Conservation (phyloP, 148 eudicot species). For the Polygonum aviculare region DNA sequence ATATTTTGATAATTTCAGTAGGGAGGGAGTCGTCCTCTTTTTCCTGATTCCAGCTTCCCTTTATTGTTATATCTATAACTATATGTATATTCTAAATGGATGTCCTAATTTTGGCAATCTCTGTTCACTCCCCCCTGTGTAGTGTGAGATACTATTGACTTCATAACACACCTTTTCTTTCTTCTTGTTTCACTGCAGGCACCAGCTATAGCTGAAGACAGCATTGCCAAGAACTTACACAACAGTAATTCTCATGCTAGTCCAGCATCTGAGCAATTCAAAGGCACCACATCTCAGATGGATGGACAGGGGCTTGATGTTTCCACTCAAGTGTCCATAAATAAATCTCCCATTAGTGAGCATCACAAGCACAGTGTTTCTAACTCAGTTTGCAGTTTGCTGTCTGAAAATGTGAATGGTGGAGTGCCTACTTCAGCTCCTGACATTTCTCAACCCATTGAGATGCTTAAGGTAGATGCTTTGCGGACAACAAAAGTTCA, state of each 20-base stretch:
- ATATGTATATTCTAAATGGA: neutral
- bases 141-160: neutral
- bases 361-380: neutral
- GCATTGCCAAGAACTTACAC: neutral
- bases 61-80: neutral
- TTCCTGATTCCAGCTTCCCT: neutral
- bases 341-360: neutral
- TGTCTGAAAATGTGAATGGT: conserved; percentile 13
- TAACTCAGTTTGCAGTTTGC: conserved; percentile 12
- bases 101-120: neutral
- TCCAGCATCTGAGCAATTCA: conserved; percentile 9
- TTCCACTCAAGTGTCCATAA: conserved; percentile 5
- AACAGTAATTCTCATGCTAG: conserved; percentile 7
- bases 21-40: neutral
- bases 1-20: neutral
- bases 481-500: neutral
- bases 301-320: conserved; percentile 10
- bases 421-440: neutral
- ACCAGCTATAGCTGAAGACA: neutral
- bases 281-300: conserved; percentile 9
- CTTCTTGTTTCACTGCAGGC: neutral
- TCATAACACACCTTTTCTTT: neutral
- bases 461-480: conserved; percentile 6
- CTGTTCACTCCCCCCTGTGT: neutral
- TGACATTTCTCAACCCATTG: conserved; percentile 10